These are phyloP conservation scores for Lodderomyces theae DNA, from an alignment of 1,139 yeast species.

Conservation along the genomic window DNA sequence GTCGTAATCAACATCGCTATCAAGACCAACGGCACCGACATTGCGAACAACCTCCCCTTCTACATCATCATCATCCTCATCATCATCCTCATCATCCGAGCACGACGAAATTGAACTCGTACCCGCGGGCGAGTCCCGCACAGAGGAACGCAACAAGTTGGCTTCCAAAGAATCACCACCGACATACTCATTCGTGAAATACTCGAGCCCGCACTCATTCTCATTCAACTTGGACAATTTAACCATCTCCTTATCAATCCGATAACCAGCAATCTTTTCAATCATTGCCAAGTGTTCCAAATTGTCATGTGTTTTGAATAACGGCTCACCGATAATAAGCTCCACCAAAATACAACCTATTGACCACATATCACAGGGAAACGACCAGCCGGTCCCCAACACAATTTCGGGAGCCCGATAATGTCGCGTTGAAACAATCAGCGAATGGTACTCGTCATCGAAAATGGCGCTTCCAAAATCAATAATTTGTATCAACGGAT, in stretches of 20 bases:
- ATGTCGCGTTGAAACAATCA: slow-evolving; percentile 90
- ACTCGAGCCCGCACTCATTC: slow-evolving; percentile 44
- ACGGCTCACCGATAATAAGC: slow-evolving; percentile 89
- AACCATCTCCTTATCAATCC: slow-evolving; percentile 39
- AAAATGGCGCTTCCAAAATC: slow-evolving; percentile 97
- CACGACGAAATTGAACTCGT: slow-evolving; percentile 1
- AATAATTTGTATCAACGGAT: slow-evolving; percentile 83
- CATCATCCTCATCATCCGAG: slow-evolving; percentile 16
- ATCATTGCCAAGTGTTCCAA: slow-evolving; percentile 93
- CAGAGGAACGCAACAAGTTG: not conserved
- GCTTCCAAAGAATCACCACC: slow-evolving; percentile 6
- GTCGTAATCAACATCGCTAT: slow-evolving; percentile 1
- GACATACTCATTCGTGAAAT: slow-evolving; percentile 31
- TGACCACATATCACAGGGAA: slow-evolving; percentile 95
- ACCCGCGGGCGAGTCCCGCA: slow-evolving; percentile 1
- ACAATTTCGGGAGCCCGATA: slow-evolving; percentile 97
- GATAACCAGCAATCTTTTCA: slow-evolving; percentile 65
- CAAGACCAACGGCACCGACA: slow-evolving; percentile 1
- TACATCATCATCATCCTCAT: too few species aligned
- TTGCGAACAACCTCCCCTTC: not conserved
- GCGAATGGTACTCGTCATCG: slow-evolving; percentile 89
- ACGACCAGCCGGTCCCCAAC: slow-evolving; percentile 88
- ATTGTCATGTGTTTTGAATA: slow-evolving; percentile 93
- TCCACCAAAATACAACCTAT: slow-evolving; percentile 93
- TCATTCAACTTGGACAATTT: slow-evolving; percentile 33